Base-by-base conservation (phyloP, 1,284 basidiomycete genomes). In the Puccinia polysora region DNA sequence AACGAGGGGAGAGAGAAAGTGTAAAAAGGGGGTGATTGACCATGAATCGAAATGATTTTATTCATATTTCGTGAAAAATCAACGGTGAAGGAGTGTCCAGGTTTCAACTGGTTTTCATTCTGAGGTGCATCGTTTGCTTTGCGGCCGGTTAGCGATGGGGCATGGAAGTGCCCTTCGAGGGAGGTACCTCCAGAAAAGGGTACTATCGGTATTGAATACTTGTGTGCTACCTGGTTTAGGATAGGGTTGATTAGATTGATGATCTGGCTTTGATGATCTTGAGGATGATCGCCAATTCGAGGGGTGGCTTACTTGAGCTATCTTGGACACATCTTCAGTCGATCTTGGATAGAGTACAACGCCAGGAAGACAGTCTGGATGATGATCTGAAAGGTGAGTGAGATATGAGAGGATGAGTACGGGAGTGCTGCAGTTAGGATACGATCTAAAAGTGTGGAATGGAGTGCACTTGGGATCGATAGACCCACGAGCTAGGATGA, bases 21-120 rank as follows among this genome's bases (percentile, higher is more conserved):
- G 34, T 14, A 25, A 43, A 56, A 36, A 71, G 18, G 25, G 30
- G 40, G 8, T 53, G 4, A 78, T 82, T 32, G 74, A 87, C 89
- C 87, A 77, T 91, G 85, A 59, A 93, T 86, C 65, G 84, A 84
- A 18, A 95, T 77, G 63, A 97, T 89, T 74, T 85, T 84, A 80
- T 93, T 86, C 94, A 97, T 97, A 34, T 79, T 75, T 72, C 77
- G 81, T 0, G 86, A 86, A 80, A 97, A 82, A 80, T 97, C 92
- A 28, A 97, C 82, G 74, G 89, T 91, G 72, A 95, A 67, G 1
- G 65, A 67, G 40, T 56, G 40, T 2, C 65, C 65, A 53, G 32
- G 68, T 30, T 55, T n/a, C 25, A 67, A 43, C n/a, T 56, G 32
- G 25, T 40, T 12, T 28, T 67, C 36, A n/a, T 40, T 43, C 14